These are phyloP conservation scores for Populus deltoides DNA, from an alignment of 345 rosid genomes.

Conservation along the genomic window DNA sequence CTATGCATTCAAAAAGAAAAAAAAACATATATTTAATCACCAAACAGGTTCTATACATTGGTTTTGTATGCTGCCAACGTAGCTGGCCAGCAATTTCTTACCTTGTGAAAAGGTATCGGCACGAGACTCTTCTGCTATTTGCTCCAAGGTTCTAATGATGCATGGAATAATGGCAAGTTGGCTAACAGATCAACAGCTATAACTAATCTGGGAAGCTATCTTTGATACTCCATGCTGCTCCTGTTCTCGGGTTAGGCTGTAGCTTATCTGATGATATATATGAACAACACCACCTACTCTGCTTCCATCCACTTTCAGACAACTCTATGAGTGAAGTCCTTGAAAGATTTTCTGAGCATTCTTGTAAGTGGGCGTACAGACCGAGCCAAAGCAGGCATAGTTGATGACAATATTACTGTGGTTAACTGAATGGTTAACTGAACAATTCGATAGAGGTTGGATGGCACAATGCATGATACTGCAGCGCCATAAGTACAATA, in stretches of 20 bases:
- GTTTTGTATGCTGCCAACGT: not conserved
- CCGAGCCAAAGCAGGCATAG: slow-evolving; percentile 2
- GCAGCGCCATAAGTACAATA: slow-evolving; percentile 36
- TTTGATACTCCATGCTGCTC: too few species aligned
- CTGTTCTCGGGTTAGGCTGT: too few species aligned
- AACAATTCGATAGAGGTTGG: slow-evolving; percentile 15
- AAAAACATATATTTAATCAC: too few species aligned
- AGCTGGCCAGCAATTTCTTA: not conserved
- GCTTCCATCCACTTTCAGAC: not conserved
- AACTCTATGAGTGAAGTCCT: not conserved
- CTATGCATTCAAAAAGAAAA: not conserved
- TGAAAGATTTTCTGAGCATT: not conserved
- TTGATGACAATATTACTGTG: slow-evolving; percentile 23
- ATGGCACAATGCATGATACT: slow-evolving; percentile 31
- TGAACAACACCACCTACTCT: not conserved
- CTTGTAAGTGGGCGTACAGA: not conserved
- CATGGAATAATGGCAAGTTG: too few species aligned
- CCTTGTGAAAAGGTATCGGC: not conserved
- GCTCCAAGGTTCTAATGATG: too few species aligned
- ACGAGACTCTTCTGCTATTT: not conserved
- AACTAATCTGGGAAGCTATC: too few species aligned
- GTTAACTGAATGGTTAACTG: too few species aligned
- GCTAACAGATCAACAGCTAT: too few species aligned
- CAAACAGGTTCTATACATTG: not conserved
- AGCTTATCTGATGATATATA: not conserved